These are phyloP conservation scores for Dictyostelium citrinum DNA, from an alignment of 78 protist genomes.

Conservation along the genomic window DNA sequence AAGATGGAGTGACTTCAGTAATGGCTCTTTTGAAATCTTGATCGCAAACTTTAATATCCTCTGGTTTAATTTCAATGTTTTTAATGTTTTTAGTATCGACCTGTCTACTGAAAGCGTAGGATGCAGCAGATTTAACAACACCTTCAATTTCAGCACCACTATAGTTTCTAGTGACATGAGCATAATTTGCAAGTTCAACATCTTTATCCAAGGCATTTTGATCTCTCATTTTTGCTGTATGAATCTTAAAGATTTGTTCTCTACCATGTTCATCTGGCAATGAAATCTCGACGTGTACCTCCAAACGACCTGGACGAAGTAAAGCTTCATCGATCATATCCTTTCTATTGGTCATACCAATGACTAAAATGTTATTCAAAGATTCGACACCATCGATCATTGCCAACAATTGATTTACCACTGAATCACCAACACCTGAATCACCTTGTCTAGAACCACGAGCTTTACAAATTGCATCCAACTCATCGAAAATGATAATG, in stretches of 20 bases:
- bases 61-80: conserved; percentile 46
- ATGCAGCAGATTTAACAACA: conserved; percentile 93
- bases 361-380: conserved; percentile 98
- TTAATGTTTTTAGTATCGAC: conserved; percentile 81
- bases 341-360: conserved; percentile 99
- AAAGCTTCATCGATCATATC: conserved; percentile 99
- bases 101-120: conserved; percentile 88
- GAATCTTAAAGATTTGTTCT: conserved; percentile 95
- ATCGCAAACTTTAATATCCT: conserved; percentile 28
- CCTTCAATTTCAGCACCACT: conserved; percentile 97
- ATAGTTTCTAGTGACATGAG: conserved; percentile 94
- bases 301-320: conserved; percentile 98
- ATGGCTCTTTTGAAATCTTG: conserved; percentile 94
- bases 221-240: conserved; percentile 88
- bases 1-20: conserved; percentile 94
- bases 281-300: conserved; percentile 96
- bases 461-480: conserved; percentile 98
- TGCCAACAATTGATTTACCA: conserved; percentile 98
- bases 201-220: conserved; percentile 83
- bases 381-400: conserved; percentile 99
- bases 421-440: conserved; percentile 96
- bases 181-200: conserved; percentile 90
- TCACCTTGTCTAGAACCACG: conserved; percentile 87
- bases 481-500: conserved; percentile 98
- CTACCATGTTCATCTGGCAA: conserved; percentile 99